These are phyloP conservation scores for Syzygium aromaticum DNA, from an alignment of 345 rosid species.

Conservation along the genomic window DNA sequence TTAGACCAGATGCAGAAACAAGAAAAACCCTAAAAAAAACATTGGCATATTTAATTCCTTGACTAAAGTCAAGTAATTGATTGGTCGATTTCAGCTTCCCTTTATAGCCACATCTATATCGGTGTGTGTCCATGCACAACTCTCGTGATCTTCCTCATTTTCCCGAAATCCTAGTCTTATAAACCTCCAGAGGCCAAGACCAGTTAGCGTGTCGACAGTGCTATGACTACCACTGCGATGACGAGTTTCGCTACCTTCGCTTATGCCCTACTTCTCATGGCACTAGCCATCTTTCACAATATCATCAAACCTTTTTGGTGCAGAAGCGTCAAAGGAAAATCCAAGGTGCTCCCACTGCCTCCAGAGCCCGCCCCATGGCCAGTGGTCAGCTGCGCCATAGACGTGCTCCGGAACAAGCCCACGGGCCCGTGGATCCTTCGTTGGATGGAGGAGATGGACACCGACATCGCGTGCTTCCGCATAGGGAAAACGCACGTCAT, in stretches of 20 bases:
- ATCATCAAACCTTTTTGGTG: neutral
- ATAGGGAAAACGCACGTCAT: conserved; percentile 3
- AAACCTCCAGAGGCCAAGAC: neutral
- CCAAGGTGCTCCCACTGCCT: neutral
- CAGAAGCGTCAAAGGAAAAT: neutral
- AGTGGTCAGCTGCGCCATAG: neutral
- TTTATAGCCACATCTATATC: neutral
- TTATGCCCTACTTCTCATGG: neutral
- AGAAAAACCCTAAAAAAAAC: neutral
- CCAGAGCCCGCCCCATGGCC: neutral
- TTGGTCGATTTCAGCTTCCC: neutral
- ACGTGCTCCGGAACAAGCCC: neutral
- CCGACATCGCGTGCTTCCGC: neutral
- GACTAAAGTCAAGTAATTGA: neutral
- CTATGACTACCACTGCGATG: neutral
- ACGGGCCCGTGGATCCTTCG: neutral
- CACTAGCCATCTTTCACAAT: neutral
- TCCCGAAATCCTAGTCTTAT: neutral
- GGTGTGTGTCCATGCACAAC: neutral
- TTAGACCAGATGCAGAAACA: neutral
- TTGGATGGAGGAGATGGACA: neutral
- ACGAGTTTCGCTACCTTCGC: neutral
- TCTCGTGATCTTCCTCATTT: neutral
- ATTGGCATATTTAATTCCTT: neutral
- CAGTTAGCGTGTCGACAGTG: neutral